Base-by-base conservation (phyloP, 176 grass and related monocot species). In the Zoysia japonica region DNA sequence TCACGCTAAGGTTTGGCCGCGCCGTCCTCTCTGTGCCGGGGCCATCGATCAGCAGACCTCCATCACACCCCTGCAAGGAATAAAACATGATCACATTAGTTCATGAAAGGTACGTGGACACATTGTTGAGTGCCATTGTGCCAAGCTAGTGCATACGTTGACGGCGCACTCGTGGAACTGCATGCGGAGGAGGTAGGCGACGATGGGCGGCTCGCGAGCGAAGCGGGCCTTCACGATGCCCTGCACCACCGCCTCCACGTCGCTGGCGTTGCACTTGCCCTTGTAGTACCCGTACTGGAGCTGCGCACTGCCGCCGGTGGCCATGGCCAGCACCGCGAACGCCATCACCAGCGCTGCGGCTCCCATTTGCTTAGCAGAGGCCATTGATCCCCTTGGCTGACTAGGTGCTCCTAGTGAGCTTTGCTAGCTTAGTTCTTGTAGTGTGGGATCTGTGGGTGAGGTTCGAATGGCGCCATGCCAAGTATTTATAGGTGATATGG, bases 91-190 rank as follows among this genome's bases (percentile, higher is more conserved):
- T 3, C 11, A 16, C 13, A 2, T 55, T 11, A 55, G 41, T 40
- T 49, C 13, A 61, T 6, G 49, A 36, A 14, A 72, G 4, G 13
- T 15, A 7, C 11, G 78, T 81, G 70, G 3, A 7, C 11, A 56
- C 37, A 16, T 65, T 0, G 2, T 20, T 13, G 20, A 66, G 0
- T 0, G 0, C 2, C 4, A 7, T 49, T 11, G 11, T 49, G 1
- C 11, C 11, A 6, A 11, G 4, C 16, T 17, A 5, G 2, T 3
- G 20, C 79, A 17, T 64, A 82, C 83, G 11, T 74, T 78, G 65
- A 91, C 68, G 67, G 39, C 85, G 78, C 89, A 87, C 46, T 91
- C 85, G 40, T 91, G 89, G 85, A 91, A 91, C 53, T 82, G 85
- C 59, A 91, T 53, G 60, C 90, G 90, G 1, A 92, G 86, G 38